Evolutionary conservation across 1,284 basidiomycete genomes (phyloP).

Genomic region (Peniophora sp.): DNA sequence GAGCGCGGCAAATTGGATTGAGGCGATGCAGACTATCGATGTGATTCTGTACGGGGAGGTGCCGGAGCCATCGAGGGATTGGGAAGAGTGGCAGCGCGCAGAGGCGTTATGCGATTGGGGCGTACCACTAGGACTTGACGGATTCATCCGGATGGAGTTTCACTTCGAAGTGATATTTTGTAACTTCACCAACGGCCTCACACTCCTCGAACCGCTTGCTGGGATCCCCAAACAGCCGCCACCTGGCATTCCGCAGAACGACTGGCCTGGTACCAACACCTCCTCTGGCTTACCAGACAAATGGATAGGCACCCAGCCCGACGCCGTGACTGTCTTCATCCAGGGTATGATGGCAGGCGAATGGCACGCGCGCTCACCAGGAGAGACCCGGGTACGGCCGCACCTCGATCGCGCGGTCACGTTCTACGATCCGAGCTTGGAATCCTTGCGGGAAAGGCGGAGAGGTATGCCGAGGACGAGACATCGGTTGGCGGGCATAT

Average conservation of each 20-base stretch:
- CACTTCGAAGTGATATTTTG: slow-evolving; percentile 46
- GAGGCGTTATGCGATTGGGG: slow-evolving; percentile 4
- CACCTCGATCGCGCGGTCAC: slow-evolving; percentile 32
- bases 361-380: slow-evolving; percentile 33
- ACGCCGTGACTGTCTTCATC: slow-evolving; percentile 3
- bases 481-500: slow-evolving; percentile 25
- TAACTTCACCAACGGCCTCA: slow-evolving; percentile 32
- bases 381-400: slow-evolving; percentile 32
- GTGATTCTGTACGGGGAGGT: background rate
- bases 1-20: slow-evolving; percentile 9
- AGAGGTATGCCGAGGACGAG: slow-evolving; percentile 21
- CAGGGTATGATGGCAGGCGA: slow-evolving; percentile 25
- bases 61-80: background rate
- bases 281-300: slow-evolving; percentile 1
- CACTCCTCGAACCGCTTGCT: slow-evolving; percentile 21
- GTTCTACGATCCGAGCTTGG: slow-evolving; percentile 32
- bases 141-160: slow-evolving; percentile 33
- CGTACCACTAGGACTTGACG: slow-evolving; percentile 2
- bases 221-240: background rate
- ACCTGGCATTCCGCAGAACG: background rate
- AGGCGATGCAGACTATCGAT: background rate
- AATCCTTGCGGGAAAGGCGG: slow-evolving; percentile 23
- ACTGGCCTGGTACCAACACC: background rate
- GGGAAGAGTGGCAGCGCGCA: background rate
- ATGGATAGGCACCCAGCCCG: slow-evolving; percentile 4